Evolutionary conservation across 805 yeast genomes (phyloP).

Genomic region (Lipomyces orientalis): DNA sequence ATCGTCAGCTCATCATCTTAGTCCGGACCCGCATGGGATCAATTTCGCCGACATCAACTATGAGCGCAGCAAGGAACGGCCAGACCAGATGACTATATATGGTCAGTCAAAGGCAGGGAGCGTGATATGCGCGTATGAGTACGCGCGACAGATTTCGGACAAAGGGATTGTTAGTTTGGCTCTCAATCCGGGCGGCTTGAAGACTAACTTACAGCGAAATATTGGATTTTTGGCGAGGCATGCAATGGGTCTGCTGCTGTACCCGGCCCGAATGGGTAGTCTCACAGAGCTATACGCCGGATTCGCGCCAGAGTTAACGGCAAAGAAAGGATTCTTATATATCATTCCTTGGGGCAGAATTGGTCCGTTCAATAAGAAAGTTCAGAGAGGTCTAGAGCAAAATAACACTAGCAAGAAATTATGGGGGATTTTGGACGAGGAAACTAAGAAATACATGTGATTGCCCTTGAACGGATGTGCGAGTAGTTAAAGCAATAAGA

Average conservation of each 20-base stretch:
- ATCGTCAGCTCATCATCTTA: conserved; percentile 47
- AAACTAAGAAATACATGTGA: not conserved
- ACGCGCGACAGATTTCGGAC: not conserved
- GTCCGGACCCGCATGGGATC: conserved; percentile 45
- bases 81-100: conserved; percentile 40
- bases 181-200: conserved; percentile 1
- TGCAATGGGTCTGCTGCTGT: not conserved
- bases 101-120: conserved; percentile 53
- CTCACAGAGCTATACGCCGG: conserved; percentile 11
- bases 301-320: conserved; percentile 46
- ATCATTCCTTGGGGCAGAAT: conserved; percentile 7
- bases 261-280: conserved; percentile 44
- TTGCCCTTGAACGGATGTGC: too few species aligned
- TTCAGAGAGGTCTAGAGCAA: not conserved
- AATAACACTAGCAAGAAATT: not conserved
- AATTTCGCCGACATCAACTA: conserved; percentile 45
- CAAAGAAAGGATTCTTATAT: conserved; percentile 33
- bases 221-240: not conserved
- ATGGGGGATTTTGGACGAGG: conserved; percentile 8
- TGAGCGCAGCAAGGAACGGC: conserved; percentile 25
- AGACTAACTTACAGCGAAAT: not conserved
- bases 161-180: conserved; percentile 5
- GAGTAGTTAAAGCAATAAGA: too few species aligned
- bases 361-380: not conserved
- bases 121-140: conserved; percentile 25